These are phyloP conservation scores for Pleomassaria siparia DNA, from an alignment of 2,329 filamentous ascomycete species.

Conservation along the genomic window DNA sequence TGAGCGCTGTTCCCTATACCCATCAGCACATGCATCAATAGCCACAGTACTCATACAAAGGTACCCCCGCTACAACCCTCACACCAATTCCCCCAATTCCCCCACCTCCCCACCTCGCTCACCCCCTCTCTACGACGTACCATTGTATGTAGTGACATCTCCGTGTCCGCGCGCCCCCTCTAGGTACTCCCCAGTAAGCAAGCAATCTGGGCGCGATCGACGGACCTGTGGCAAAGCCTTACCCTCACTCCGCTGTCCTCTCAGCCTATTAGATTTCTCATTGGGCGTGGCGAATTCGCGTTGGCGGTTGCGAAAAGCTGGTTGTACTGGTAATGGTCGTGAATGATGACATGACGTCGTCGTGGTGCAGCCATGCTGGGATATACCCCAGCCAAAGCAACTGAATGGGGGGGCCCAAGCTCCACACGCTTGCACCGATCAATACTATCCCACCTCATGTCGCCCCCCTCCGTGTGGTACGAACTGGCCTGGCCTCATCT, in stretches of 20 bases:
- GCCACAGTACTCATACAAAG: too few relatives aligned
- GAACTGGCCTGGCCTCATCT: neutral
- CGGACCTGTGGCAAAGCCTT: conserved; percentile 26
- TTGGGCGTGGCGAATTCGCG: conserved; percentile 6
- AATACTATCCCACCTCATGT: too few relatives aligned
- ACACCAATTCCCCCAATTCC: too few relatives aligned
- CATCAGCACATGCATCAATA: too few relatives aligned
- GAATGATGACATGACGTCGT: conserved; percentile 9
- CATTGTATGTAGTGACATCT: too few relatives aligned
- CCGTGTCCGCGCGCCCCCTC: neutral
- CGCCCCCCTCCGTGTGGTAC: neutral
- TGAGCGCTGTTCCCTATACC: too few relatives aligned
- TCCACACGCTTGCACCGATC: neutral
- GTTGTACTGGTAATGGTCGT: conserved; percentile 13
- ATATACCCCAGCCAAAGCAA: neutral
- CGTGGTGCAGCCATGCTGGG: neutral
- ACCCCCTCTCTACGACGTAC: too few relatives aligned
- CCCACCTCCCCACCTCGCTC: too few relatives aligned
- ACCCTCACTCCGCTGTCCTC: too few relatives aligned
- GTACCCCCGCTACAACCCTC: too few relatives aligned
- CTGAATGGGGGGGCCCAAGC: neutral
- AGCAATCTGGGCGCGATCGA: conserved; percentile 26
- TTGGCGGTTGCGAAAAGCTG: conserved; percentile 20
- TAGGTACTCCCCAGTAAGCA: too few relatives aligned
- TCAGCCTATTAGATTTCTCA: conserved; percentile 22